Evolutionary conservation across 2,329 filamentous ascomycete species (phyloP).

Genomic region (Exophiala viscosa): DNA sequence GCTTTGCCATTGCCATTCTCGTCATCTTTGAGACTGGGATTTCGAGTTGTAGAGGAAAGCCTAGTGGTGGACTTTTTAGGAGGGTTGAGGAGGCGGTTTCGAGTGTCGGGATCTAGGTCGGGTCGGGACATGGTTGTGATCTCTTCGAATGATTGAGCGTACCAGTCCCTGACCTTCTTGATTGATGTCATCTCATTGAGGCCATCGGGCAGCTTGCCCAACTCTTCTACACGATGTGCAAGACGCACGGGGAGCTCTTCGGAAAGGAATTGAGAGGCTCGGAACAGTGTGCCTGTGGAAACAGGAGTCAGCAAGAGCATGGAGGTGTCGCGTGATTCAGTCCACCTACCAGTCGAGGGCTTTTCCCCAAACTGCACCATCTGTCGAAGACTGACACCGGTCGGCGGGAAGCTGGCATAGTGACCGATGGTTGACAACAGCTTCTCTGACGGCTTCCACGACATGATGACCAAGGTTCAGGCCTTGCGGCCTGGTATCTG

Average conservation of each 20-base stretch:
- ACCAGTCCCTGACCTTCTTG: slow-evolving; percentile 93
- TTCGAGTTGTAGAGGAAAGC: slow-evolving; percentile 77
- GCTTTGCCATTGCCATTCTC: slow-evolving; percentile 51
- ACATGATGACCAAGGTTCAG: slow-evolving; percentile 56
- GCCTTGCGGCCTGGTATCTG: slow-evolving; percentile 30
- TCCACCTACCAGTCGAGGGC: slow-evolving; percentile 72
- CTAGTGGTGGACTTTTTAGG: slow-evolving; percentile 55
- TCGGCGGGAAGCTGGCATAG: slow-evolving; percentile 95
- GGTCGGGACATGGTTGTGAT: slow-evolving; percentile 84
- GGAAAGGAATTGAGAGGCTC: slow-evolving; percentile 95
- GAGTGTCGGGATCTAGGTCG: slow-evolving; percentile 68
- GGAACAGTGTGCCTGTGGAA: slow-evolving; percentile 78
- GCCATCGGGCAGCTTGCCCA: slow-evolving; percentile 87
- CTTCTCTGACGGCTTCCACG: slow-evolving; percentile 85
- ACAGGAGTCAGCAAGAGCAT: background rate
- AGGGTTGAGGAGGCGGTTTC: slow-evolving; percentile 65
- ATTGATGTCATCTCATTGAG: slow-evolving; percentile 98
- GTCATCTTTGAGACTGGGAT: slow-evolving; percentile 81
- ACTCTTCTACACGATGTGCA: slow-evolving; percentile 92
- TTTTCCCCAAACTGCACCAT: slow-evolving; percentile 99
- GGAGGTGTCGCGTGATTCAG: background rate
- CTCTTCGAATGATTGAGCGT: slow-evolving; percentile 99
- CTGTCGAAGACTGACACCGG: slow-evolving; percentile 90
- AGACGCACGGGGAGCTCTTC: slow-evolving; percentile 96
- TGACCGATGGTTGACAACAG: slow-evolving; percentile 97